Percentiles rank a stretch among this genome's conserved stretches.
These are phyloP conservation scores for Nicotiana undulata DNA, from an alignment of 257 asterid species.

Conservation along the genomic window DNA sequence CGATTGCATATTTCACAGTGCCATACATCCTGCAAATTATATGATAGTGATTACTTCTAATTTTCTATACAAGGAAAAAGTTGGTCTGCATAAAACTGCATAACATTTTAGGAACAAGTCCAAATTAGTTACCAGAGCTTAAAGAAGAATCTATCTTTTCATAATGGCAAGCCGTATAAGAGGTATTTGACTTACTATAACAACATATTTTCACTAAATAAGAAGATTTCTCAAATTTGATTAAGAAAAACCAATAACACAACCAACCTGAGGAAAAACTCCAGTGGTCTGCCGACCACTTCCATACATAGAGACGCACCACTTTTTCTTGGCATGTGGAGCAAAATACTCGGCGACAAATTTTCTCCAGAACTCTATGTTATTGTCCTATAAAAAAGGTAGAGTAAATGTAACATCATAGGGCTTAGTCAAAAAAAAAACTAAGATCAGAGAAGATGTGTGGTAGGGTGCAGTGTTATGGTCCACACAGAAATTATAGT, in stretches of 20 bases:
- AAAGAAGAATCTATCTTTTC: too few relatives aligned
- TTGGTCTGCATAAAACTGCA: too few relatives aligned
- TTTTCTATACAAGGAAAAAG: too few relatives aligned
- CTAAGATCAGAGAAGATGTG: not conserved
- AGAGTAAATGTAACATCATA: not conserved
- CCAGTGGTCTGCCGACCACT: constrained; percentile 91
- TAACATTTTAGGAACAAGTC: too few relatives aligned
- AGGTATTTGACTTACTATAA: too few relatives aligned
- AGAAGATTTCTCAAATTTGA: too few relatives aligned
- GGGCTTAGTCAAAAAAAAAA: too few relatives aligned
- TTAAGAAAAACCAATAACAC: too few relatives aligned
- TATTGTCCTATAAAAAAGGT: constrained; percentile 56
- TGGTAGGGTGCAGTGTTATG: not conserved
- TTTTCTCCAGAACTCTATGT: constrained; percentile 82
- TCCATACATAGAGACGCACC: constrained; percentile 99
- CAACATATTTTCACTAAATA: too few relatives aligned
- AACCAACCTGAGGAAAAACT: constrained; percentile 78
- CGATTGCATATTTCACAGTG: constrained; percentile 97
- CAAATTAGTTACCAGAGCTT: too few relatives aligned
- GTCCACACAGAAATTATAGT: not conserved
- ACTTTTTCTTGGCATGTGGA: constrained; percentile 90
- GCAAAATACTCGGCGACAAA: constrained; percentile 85
- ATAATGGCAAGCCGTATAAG: too few relatives aligned
- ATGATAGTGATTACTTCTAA: not conserved
- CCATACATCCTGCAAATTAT: constrained; percentile 78